Conservation (phyloP, 495 filamentous ascomycete genomes). For the Tuber indicum region DNA sequence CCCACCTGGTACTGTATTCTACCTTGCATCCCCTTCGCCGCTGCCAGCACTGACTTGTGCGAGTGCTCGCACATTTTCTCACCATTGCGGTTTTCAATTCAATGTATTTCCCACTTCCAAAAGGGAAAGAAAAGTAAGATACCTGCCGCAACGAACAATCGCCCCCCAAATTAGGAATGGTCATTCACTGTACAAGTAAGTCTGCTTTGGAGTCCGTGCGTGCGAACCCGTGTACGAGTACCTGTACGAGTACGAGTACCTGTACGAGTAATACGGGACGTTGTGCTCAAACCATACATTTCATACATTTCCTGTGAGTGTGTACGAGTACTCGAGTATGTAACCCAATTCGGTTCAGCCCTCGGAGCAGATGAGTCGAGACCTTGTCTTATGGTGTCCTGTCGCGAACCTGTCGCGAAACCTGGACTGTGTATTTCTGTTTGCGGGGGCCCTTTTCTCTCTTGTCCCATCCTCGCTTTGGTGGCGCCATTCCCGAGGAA, state of each 20-base stretch:
- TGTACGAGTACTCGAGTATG: neutral
- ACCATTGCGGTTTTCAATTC: neutral
- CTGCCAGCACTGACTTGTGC: neutral
- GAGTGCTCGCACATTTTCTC: neutral
- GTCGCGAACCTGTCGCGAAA: neutral
- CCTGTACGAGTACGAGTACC: too few relatives aligned
- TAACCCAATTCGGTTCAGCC: neutral
- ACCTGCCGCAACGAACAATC: neutral
- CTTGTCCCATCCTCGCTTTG: conserved; percentile 6
- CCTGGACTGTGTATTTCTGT: neutral
- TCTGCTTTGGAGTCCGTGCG: neutral
- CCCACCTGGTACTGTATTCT: neutral
- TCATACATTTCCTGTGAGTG: neutral
- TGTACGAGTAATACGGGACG: neutral
- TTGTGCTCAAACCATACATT: neutral
- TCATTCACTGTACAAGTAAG: neutral
- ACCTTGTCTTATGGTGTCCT: neutral
- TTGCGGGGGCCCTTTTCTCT: conserved; percentile 11
- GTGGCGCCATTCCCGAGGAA: conserved; percentile 12
- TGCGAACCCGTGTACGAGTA: neutral
- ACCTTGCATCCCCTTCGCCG: neutral
- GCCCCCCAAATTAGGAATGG: neutral
- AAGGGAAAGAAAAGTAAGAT: neutral
- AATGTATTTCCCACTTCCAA: neutral
- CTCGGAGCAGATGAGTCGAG: neutral